Evolutionary conservation across 2,329 filamentous ascomycete species (phyloP).

Genomic region (Botrytis tulipae): DNA sequence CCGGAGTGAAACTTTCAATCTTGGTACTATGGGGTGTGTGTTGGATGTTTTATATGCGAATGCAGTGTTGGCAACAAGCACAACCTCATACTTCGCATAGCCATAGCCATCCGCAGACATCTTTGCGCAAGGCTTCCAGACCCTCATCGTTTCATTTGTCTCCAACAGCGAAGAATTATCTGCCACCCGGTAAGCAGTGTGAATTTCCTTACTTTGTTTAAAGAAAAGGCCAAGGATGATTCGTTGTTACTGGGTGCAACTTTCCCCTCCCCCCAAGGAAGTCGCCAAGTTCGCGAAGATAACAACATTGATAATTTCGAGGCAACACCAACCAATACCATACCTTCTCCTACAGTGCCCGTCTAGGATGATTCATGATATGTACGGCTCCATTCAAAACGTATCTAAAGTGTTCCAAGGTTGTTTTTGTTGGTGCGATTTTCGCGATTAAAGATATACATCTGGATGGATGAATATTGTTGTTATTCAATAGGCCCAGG

Average conservation of each 20-base stretch:
- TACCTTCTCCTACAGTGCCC: background rate
- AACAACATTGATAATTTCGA: background rate
- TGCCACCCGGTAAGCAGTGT: slow-evolving; percentile 12
- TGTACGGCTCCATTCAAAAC: background rate
- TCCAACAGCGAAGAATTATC: background rate
- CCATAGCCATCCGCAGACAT: background rate
- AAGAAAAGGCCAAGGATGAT: background rate
- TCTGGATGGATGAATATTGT: background rate
- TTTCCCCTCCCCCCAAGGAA: background rate
- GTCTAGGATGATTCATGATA: background rate
- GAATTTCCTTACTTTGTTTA: background rate
- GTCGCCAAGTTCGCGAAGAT: background rate
- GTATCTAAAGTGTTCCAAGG: background rate
- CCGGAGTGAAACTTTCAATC: slow-evolving; percentile 32
- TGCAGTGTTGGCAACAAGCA: slow-evolving; percentile 7
- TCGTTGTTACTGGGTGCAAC: background rate
- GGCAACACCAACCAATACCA: background rate
- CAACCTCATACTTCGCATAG: background rate
- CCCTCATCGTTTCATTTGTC: background rate
- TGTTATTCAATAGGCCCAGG: background rate
- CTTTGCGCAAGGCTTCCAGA: background rate
- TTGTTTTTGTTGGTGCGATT: background rate
- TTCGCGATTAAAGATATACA: background rate
- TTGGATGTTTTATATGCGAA: slow-evolving; percentile 33
- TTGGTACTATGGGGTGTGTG: slow-evolving; percentile 33